Base-by-base conservation (phyloP, 306 rosid species). In the Casuarina equisetifolia region DNA sequence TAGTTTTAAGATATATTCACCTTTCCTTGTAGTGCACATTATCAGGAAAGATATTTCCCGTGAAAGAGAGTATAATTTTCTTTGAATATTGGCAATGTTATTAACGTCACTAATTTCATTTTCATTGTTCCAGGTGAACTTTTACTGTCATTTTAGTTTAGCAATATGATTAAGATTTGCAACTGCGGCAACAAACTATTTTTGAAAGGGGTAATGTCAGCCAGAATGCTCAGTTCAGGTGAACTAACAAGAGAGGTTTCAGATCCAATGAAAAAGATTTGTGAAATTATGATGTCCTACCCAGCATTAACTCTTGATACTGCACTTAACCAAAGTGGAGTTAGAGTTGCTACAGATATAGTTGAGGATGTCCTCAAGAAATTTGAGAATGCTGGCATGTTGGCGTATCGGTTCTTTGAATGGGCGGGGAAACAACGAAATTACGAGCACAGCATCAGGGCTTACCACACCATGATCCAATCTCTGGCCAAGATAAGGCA, bases 401-500 rank as follows among this genome's bases (percentile, higher is more conserved):
- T 92, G 4, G 91, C 93, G 1, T 87, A 83, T 74, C 86, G 90
- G n/a, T 90, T 95, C 82, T 95, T 92, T 75, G 91, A 86, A 58
- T 94, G 98, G 97, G 90, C 97, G 1, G 88, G 74, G 32, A 89
- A 80, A 81, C 97, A 92, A 75, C 69, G 85, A 57, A 82, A 76
- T 74, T 89, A 85, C 72, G 70, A 58, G 3, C 98, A 90, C 75
- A 84, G 85, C 36, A 64, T 90, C 16, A 83, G 71, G 58, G 97
- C 98, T 1, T 91, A 94, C 78, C 98, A 94, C 77, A 82, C 91
- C 58, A 81, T 88, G 92, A 92, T 94, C 0, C 88, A 81, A 53
- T 92, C 97, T 76, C 77, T 94, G 81, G 93, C 95, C 2, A 94
- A 82, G 85, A 92, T 92, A 73, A 86, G 97, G 67, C 97, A 94